These are phyloP conservation scores for Astrothelium subdiscretum DNA, from an alignment of 495 filamentous ascomycete species.

Conservation along the genomic window DNA sequence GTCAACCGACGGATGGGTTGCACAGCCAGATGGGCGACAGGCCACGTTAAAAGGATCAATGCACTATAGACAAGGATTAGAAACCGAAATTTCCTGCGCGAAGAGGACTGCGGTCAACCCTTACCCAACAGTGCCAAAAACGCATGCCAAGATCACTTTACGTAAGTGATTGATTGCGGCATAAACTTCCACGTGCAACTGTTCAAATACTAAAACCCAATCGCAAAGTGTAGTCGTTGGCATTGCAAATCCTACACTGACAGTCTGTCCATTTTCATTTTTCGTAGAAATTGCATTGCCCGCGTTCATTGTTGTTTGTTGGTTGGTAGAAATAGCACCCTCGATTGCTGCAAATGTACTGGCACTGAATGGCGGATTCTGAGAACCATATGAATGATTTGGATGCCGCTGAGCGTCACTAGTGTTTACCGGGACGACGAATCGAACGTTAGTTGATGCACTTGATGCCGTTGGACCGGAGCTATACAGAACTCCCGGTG, in stretches of 20 bases:
- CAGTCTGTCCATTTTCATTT: slow-evolving; percentile 53
- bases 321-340: slow-evolving; percentile 38
- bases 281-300: slow-evolving; percentile 51
- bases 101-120: slow-evolving; percentile 13
- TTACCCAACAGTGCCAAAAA: slow-evolving; percentile 64
- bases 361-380: slow-evolving; percentile 44
- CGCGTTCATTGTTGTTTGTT: slow-evolving; percentile 42
- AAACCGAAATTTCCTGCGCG: not conserved
- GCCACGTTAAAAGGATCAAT: slow-evolving; percentile 55
- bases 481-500: slow-evolving; percentile 20
- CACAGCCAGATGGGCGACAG: slow-evolving; percentile 68
- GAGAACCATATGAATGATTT: slow-evolving; percentile 31
- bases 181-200: slow-evolving; percentile 59
- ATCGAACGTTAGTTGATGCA: slow-evolving; percentile 14
- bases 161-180: slow-evolving; percentile 60
- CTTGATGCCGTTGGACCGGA: not conserved
- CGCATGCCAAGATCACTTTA: slow-evolving; percentile 67
- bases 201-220: slow-evolving; percentile 75
- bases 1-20: slow-evolving; percentile 68
- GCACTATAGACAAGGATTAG: not conserved
- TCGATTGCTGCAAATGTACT: slow-evolving; percentile 44
- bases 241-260: slow-evolving; percentile 63
- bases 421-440: slow-evolving; percentile 31
- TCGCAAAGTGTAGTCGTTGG: slow-evolving; percentile 52
- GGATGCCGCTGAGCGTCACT: slow-evolving; percentile 37